A percentile compares a stretch with the other conserved stretches of the same genome.
These are phyloP conservation scores for Phytopythium boreale DNA, from an alignment of 352 stramenopile species.

Conservation along the genomic window DNA sequence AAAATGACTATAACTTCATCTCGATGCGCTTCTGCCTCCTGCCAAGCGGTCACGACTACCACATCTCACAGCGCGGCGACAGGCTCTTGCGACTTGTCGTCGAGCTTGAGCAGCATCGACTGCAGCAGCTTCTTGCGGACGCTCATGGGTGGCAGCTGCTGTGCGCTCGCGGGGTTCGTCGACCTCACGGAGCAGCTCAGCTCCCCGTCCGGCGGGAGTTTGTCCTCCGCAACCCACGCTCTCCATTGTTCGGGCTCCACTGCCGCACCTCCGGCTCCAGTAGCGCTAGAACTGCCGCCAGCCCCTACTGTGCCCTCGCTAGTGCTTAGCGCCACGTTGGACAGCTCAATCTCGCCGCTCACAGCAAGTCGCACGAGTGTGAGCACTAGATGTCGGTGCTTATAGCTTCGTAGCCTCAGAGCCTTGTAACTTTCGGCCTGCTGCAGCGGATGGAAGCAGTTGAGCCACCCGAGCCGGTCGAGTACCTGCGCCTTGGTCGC, in stretches of 20 bases:
- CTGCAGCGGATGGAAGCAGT: conserved; percentile 65
- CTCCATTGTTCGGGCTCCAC: conserved; percentile 55
- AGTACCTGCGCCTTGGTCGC: conserved; percentile 62
- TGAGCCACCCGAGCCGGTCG: conserved; percentile 55
- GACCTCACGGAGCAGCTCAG: conserved; percentile 49
- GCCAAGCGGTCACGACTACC: not conserved
- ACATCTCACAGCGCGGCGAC: not conserved
- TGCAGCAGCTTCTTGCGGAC: conserved; percentile 61
- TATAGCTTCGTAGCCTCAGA: conserved; percentile 40
- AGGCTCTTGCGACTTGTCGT: conserved; percentile 42
- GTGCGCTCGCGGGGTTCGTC: conserved; percentile 18
- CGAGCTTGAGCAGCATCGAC: conserved; percentile 52
- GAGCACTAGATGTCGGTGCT: conserved; percentile 58
- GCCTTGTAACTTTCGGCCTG: conserved; percentile 48
- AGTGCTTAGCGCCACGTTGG: conserved; percentile 40
- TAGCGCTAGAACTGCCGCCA: not conserved
- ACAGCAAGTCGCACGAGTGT: conserved; percentile 45
- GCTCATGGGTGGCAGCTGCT: conserved; percentile 48
- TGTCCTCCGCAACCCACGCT: conserved; percentile 51
- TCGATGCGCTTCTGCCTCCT: not conserved
- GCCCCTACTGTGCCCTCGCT: conserved; percentile 11
- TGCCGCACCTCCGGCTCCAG: not conserved
- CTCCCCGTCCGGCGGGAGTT: conserved; percentile 35
- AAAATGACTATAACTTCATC: conserved; percentile 5
- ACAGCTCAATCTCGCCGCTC: conserved; percentile 44